Evolutionary conservation across 2,329 filamentous ascomycete species (phyloP), one percentile per base, ranked within the genome.

Genomic region (Blumeria graminis): DNA sequence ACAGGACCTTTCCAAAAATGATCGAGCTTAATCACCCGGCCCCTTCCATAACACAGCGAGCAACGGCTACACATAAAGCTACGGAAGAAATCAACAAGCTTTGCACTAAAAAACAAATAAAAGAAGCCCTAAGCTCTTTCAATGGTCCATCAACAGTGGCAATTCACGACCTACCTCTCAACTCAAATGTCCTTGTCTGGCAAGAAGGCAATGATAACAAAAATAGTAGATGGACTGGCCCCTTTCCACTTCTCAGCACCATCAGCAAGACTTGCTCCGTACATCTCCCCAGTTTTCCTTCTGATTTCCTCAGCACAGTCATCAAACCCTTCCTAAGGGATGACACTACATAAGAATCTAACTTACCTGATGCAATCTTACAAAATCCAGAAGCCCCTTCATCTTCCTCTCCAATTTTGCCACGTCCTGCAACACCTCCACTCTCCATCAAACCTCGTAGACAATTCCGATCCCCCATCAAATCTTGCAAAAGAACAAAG

Each of bases 41-140:
- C 14, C 38, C 50, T 34, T 39, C 55, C 3, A 28, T 54, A 16
- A 32, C 13, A 5, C 55, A 58, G 48, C 3, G 55, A 8, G 34
- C 57, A 43, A 38, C n/a, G 6, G 50, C 58, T 11, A 22, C 57
- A 18, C 46, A 55, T n/a, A 59, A 59, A 39, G 56, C 56, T 16
- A 57, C 56, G 45, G 55, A 51, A 11, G 56, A 59, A 53, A 33
- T 59, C 14, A 3, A 36, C 7, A 59, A 57, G 11, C 22, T 56
- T 13, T 36, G 34, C 4, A 38, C 54, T 18, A 32, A 39, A 13
- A 6, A 54, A n/a, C 8, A 59, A 33, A n/a, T 57, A 22, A 18
- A 45, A 5, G 56, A 59, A n/a, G 55, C 54, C 6, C 18, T 59
- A 0, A 36, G 35, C 36, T 50, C 18, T 3, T 3, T 46, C 1